Base-by-base conservation (phyloP, 768 basidiomycete species). In the Holtermanniella nyarrowii region DNA sequence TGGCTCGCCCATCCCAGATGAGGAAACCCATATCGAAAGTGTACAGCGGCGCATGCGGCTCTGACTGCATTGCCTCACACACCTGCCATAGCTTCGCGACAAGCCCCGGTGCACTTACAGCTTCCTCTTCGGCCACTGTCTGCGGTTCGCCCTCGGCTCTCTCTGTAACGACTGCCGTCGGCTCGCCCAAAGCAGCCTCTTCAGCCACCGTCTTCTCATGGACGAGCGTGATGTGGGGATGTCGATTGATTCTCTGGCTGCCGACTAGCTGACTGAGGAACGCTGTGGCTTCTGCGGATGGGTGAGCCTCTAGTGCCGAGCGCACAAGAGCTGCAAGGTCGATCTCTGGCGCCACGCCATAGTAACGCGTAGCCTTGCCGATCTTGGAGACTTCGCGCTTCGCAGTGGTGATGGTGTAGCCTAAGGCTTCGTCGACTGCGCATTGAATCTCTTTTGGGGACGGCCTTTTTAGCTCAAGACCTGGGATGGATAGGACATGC, bases 141-240 rank as follows among this genome's bases (percentile, higher is more conserved):
- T 49, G 39, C 21, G 20, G 23, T 10, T 37, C 31, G 18, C 52
- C 44, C 44, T 49, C 44, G n/a, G n/a, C n/a, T n/a, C n/a, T n/a
- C n/a, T n/a, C n/a, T n/a, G n/a, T n/a, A n/a, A n/a, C n/a, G 31
- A 37, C 16, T 23, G 5, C 27, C 4, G 41, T 46, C 48, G 39
- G 11, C 5, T 24, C 49, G 5, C 14, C 26, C 24, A 23, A 41
- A 16, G 58, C 58, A 23, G 60, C 63, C 56, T 73, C 72, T 2
- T 26, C 66, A 0, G 42, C 47, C 2, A 71, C 69, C n/a, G 47
- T 63, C 20, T 81, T 82, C 56, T 69, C 67, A 70, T 99, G 95
- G 25, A 84, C 83, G 53, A 97, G 74, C 1, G 93, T 97, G 50
- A 95, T 76, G 71, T 97, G 95, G 1, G 91, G 88, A 3, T 77